Evolutionary conservation across 2,329 filamentous ascomycete genomes (phyloP), one percentile per base, ranked within the genome.

Genomic region (Alternaria dauci): DNA sequence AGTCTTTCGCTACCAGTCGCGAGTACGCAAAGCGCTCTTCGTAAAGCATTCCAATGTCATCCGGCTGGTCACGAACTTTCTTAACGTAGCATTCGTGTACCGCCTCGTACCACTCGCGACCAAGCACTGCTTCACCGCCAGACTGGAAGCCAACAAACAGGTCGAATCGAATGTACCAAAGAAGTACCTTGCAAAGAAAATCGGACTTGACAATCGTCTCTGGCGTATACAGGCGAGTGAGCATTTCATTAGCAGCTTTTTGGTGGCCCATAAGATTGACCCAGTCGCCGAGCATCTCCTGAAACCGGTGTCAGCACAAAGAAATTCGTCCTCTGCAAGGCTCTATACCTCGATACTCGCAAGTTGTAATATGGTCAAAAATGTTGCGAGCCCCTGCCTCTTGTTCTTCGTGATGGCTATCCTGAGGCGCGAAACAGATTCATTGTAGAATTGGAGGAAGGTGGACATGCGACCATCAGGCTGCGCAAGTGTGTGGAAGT

Each of bases 221-320:
- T 0, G 93, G 91, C 0, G 89, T 93, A 74, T 93, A 94, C 0
- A 97, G 81, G 43, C 90, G 87, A 1, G 86, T 90, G 46, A 98
- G 81, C 70, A 98, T 90, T 65, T 92, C 88, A 72, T 91, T 88
- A 0, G 95, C 95, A 11, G 94, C 95, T 74, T 91, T 93, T 76
- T 97, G 94, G 76, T 98, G 95, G 23, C 93, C 92, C 79, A 95
- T 90, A 16, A 98, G 83, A 71, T 96, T 97, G 54, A 96, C 88
- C 93, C 93, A 98, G 75, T 99, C 95, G 12, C 95, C 95, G 46
- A 98, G 85, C 71, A 93, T 96, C 80, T 98, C 95, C 93, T 97
- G 71, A 52, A 26, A 52, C 57, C 20, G 50, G 56, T 32, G 51
- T 71, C 42, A 71, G 68, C 50, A 26, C 23, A 36, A 8, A 7